Percentiles rank a stretch among this genome's conserved stretches.
Evolutionary conservation across 768 basidiomycete genomes (phyloP).

Genomic region (Termitomyces sp.): DNA sequence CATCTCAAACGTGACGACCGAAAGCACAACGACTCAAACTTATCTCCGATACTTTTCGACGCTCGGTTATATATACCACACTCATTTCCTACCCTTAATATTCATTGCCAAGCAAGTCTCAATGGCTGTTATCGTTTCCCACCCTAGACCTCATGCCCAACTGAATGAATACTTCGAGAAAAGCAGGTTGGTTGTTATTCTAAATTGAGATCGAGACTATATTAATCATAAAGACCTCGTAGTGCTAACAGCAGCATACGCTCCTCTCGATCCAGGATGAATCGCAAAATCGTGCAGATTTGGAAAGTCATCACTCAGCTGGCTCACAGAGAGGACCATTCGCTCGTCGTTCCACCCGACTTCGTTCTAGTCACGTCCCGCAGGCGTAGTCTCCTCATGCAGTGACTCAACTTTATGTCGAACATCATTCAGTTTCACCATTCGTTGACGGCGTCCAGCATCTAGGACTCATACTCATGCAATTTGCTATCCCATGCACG

Average conservation of each 20-base stretch:
- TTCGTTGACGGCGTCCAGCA: neutral
- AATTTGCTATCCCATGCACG: neutral
- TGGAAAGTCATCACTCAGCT: slow-evolving; percentile 61
- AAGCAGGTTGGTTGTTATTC: slow-evolving; percentile 1
- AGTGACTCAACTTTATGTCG: neutral
- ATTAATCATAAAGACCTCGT: neutral
- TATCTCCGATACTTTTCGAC: slow-evolving; percentile 2
- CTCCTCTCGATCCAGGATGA: slow-evolving; percentile 38
- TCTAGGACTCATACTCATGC: no score
- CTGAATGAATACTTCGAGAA: slow-evolving; percentile 21
- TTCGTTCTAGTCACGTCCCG: slow-evolving; percentile 59
- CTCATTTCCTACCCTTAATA: neutral
- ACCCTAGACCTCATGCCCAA: slow-evolving; percentile 11
- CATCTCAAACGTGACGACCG: neutral
- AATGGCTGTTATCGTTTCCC: slow-evolving; percentile 24
- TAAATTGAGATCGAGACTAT: neutral
- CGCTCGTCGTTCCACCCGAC: slow-evolving; percentile 52
- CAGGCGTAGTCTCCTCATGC: slow-evolving; percentile 47
- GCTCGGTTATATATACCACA: slow-evolving; percentile 1
- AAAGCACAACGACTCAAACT: neutral
- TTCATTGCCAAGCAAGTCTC: slow-evolving; percentile 2
- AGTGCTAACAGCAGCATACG: slow-evolving; percentile 6
- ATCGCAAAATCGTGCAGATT: slow-evolving; percentile 53
- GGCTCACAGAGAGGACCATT: slow-evolving; percentile 47
- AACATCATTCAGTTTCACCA: neutral